phyloP scores from a whole-genome alignment of 2,329 filamentous ascomycete species.

The Ophiostoma piceae region DNA sequence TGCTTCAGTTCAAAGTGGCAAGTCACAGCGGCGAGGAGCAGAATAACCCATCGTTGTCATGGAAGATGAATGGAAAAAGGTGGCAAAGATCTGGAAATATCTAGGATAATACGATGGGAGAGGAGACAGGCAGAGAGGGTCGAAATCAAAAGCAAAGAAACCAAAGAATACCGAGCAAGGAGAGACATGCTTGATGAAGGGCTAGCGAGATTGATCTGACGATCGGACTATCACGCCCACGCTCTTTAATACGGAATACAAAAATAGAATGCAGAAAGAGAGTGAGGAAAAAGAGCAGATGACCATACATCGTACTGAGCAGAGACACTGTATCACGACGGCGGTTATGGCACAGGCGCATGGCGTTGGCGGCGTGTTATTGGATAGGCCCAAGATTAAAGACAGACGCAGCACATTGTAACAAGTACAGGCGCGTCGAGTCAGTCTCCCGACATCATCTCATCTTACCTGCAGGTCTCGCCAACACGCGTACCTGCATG shows the following conservation, averaged over 20 bases:
- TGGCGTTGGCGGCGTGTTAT: background rate
- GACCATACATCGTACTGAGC: background rate
- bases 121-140: too few species aligned
- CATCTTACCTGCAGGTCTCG: conserved; percentile 3
- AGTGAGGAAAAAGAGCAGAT: background rate
- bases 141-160: background rate
- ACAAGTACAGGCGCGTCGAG: conserved; percentile 3
- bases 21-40: background rate
- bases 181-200: background rate
- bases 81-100: background rate
- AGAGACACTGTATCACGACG: background rate
- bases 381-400: background rate
- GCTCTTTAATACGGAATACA: background rate
- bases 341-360: conserved; percentile 6
- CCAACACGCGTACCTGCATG: conserved; percentile 7
- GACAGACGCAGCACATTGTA: background rate
- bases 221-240: background rate
- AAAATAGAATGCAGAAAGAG: background rate
- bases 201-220: background rate
- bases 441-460: background rate
- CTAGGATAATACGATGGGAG: too few species aligned
- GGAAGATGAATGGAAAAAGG: conserved; percentile 4
- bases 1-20: background rate
- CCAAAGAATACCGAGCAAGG: background rate
- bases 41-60: conserved; percentile 9